phyloP scores from a whole-genome alignment of 2,329 filamentous ascomycete species.

The Ophiostoma perfectum region DNA sequence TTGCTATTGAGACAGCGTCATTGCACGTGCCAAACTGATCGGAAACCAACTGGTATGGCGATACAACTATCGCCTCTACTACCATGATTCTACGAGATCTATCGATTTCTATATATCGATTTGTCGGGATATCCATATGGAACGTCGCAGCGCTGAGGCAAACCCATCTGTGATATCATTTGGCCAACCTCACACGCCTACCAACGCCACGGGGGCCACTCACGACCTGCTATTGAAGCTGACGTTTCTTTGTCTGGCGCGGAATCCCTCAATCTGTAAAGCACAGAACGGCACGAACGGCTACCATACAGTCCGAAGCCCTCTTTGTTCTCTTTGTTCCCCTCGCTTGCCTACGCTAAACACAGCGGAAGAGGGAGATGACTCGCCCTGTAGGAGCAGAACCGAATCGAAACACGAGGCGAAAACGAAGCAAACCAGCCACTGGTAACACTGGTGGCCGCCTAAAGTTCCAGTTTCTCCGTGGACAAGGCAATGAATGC shows the following conservation, averaged over 20 bases:
- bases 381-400: neutral
- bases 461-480: neutral
- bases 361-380: neutral
- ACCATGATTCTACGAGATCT: neutral
- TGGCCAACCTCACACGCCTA: neutral
- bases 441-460: neutral
- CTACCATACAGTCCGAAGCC: neutral
- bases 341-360: neutral
- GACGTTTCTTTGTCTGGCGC: neutral
- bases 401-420: neutral
- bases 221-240: neutral
- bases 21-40: neutral
- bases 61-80: neutral
- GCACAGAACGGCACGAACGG: neutral
- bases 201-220: neutral
- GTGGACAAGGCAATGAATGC: neutral
- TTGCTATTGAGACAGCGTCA: neutral
- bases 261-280: neutral
- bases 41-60: neutral
- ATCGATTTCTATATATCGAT: too few relatives aligned
- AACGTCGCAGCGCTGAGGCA: neutral
- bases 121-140: neutral
- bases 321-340: conserved; percentile 3
- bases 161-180: neutral
- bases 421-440: neutral